Conservation (phyloP, 2,329 filamentous ascomycete species). For the Acrodontium crateriforme region DNA sequence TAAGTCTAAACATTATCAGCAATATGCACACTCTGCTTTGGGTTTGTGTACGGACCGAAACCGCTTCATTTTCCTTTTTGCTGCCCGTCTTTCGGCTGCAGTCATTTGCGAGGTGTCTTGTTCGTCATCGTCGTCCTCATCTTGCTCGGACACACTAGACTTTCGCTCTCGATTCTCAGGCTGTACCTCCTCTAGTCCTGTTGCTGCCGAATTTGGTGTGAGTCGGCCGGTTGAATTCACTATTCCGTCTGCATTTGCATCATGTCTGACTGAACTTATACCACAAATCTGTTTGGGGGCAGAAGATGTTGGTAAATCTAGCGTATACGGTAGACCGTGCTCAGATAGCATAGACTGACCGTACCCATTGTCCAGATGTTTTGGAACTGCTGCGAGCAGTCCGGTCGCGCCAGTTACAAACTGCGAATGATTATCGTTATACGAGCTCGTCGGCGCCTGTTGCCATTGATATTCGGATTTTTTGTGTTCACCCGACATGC, state of each 20-base stretch:
- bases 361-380: too few species aligned
- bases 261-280: conserved; percentile 4
- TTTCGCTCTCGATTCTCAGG: conserved; percentile 26
- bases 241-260: conserved; percentile 1
- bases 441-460: too few species aligned
- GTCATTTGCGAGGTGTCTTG: conserved; percentile 24
- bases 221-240: conserved; percentile 26
- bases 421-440: too few species aligned
- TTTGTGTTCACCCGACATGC: conserved; percentile 34
- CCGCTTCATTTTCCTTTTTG: conserved; percentile 52
- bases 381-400: too few species aligned
- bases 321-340: neutral
- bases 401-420: too few species aligned
- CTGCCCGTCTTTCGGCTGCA: conserved; percentile 33
- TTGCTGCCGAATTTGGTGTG: conserved; percentile 31
- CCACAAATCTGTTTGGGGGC: conserved; percentile 12
- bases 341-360: conserved; percentile 15
- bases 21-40: neutral
- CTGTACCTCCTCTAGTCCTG: conserved; percentile 25
- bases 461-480: conserved; percentile 33
- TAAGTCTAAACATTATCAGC: too few species aligned
- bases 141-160: conserved; percentile 21
- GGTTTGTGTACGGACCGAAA: conserved; percentile 45
- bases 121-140: conserved; percentile 14
- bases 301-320: conserved; percentile 11